A percentile compares a stretch with the other conserved stretches of the same genome.
Evolutionary conservation across 139 green algal genomes (phyloP).

Genomic region (Spirogloea muscicola): DNA sequence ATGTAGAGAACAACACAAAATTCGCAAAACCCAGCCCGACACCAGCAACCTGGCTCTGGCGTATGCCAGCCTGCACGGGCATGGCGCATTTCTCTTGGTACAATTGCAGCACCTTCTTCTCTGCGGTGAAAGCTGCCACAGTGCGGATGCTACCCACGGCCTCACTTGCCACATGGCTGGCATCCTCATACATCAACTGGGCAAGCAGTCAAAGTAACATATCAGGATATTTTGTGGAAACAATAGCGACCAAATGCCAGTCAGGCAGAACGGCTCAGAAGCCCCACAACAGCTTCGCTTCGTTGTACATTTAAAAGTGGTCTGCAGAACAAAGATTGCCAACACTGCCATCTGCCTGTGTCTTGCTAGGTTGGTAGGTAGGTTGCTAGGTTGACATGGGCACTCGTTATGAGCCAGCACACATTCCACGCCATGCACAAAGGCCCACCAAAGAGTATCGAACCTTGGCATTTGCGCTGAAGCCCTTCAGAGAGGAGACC

Average conservation of each 20-base stretch:
- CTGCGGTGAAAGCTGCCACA: slow-evolving; percentile 38
- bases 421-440: background rate
- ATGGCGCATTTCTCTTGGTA: slow-evolving; percentile 35
- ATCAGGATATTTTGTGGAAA: background rate
- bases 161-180: slow-evolving; percentile 34
- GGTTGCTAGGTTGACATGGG: background rate
- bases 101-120: slow-evolving; percentile 25
- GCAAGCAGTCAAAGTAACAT: background rate
- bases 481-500: slow-evolving; percentile 28
- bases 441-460: background rate
- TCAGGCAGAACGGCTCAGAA: background rate
- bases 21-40: slow-evolving; percentile 58
- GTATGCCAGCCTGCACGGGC: slow-evolving; percentile 17
- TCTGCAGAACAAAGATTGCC: background rate
- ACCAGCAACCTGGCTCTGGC: slow-evolving; percentile 23
- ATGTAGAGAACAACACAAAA: slow-evolving; percentile 67
- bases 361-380: background rate
- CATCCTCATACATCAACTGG: slow-evolving; percentile 43
- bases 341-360: background rate
- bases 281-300: background rate
- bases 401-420: background rate
- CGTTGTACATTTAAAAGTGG: background rate
- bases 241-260: background rate
- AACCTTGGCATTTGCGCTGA: slow-evolving; percentile 41
- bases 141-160: slow-evolving; percentile 41